Base-by-base conservation (phyloP, 2,329 filamentous ascomycete species). In the Stemphylium beticola region DNA sequence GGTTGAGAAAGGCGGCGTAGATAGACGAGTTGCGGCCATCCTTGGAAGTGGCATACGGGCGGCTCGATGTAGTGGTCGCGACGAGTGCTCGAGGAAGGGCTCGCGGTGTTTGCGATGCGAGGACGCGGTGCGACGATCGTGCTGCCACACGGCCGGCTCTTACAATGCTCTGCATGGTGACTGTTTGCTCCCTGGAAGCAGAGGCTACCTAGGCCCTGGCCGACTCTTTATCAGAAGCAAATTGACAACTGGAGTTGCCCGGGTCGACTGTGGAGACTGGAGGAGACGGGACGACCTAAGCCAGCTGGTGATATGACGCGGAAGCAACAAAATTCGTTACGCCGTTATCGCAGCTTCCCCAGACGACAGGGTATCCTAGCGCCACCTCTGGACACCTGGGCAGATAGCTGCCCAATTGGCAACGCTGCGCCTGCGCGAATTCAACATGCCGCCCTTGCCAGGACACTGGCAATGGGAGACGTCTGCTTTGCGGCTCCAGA, bases 1-100 rank as follows among this genome's bases (percentile, higher is more conserved):
- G 85, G 79, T 93, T 91, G 71, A 96, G 89, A 61, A 96, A 92
- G 50, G 92, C 93, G 41, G 88, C 88, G 47, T 75, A 75, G 57
- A 74, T 73, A 50, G 73, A 74, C 58, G 68, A 64, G 63, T 74
- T 67, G 44, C 64, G 57, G 48, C 66, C 66, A 60, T 74, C 71
- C 56, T 63, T 65, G 26, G 67, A 66, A 14, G 70, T 67, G 1
- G 72, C 68, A 49, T 74, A 75, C 46, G 66, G 61, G 44, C 72
- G 70, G 55, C 56, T 62, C 42, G 69, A 62, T 31, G 68, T 60
- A 42, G 60, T 60, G 55, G 49, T 65, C 43, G 68, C 62, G 40
- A 69, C 67, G 53, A 73, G 72, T 62, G 68, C 67, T 55, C 70
- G 71, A 12, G 69, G 67, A 41, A 74, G 64, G 50, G 61, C 53